These are phyloP conservation scores for Penicillium sp. DNA, from an alignment of 2,329 filamentous ascomycete genomes.

Conservation along the genomic window DNA sequence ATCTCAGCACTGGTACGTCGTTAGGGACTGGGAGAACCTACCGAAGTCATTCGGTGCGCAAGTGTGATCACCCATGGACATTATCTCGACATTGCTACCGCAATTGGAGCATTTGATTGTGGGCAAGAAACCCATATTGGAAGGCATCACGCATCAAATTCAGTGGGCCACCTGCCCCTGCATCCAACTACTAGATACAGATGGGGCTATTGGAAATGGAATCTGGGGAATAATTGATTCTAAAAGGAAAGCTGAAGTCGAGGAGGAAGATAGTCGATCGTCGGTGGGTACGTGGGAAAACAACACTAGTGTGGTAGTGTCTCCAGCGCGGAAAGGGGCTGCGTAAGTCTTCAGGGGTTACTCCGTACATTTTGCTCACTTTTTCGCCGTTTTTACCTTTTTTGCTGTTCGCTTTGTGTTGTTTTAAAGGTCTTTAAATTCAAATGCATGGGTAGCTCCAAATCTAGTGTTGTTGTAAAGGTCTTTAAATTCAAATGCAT, in stretches of 20 bases:
- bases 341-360: constrained; percentile 18
- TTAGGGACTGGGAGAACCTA: constrained; percentile 25
- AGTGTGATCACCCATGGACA: constrained; percentile 80
- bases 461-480: not conserved
- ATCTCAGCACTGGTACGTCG: constrained; percentile 2
- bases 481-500: not conserved
- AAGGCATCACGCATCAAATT: constrained; percentile 31
- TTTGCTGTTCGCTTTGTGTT: not conserved
- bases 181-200: constrained; percentile 5
- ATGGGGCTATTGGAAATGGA: constrained; percentile 1
- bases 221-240: constrained; percentile 3
- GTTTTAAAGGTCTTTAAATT: not conserved
- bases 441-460: not conserved
- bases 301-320: constrained; percentile 20
- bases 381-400: not conserved
- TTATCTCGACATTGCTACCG: constrained; percentile 75
- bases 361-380: not conserved
- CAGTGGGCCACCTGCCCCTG: constrained; percentile 10
- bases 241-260: constrained; percentile 4
- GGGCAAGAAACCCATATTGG: constrained; percentile 70
- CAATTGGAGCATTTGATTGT: constrained; percentile 87
- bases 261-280: constrained; percentile 9
- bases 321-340: constrained; percentile 21
- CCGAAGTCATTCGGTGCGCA: constrained; percentile 55
- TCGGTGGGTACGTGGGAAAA: constrained; percentile 1